Conservation (phyloP, 169 alveolate genomes). For the Plasmodium cynomolgi region DNA sequence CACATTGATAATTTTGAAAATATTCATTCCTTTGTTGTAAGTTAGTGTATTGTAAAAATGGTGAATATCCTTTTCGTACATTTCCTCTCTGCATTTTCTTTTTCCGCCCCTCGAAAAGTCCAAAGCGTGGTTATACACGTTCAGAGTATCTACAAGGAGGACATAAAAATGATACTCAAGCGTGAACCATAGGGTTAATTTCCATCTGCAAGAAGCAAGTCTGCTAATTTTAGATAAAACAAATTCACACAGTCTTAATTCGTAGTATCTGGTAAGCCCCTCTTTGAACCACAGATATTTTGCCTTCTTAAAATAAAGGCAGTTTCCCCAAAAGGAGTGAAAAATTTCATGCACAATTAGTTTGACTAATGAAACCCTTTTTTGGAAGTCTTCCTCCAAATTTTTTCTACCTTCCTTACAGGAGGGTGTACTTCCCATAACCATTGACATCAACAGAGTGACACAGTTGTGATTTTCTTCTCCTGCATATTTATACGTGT, state of each 20-base stretch:
- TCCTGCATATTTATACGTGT: conserved; percentile 41
- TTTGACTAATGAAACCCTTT: not conserved
- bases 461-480: conserved; percentile 55
- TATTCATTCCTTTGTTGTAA: conserved; percentile 57
- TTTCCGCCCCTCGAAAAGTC: not conserved
- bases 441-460: conserved; percentile 5
- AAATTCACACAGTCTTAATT: not conserved
- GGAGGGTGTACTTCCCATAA: not conserved
- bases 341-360: conserved; percentile 38
- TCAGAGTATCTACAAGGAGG: conserved; percentile 15
- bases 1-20: conserved; percentile 22
- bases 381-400: not conserved
- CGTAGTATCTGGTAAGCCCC: conserved; percentile 39
- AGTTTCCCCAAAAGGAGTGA: conserved; percentile 50
- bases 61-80: conserved; percentile 1
- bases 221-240: conserved; percentile 7
- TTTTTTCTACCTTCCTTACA: not conserved
- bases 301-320: conserved; percentile 41
- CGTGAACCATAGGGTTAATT: not conserved
- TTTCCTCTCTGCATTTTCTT: not conserved
- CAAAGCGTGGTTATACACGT: conserved; percentile 34
- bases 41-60: conserved; percentile 53
- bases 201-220: not conserved
- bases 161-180: conserved; percentile 44
- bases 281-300: conserved; percentile 50